Conservation (phyloP, 225 moss, liverwort and hornwort species). For the Sphagnum tenellum region DNA sequence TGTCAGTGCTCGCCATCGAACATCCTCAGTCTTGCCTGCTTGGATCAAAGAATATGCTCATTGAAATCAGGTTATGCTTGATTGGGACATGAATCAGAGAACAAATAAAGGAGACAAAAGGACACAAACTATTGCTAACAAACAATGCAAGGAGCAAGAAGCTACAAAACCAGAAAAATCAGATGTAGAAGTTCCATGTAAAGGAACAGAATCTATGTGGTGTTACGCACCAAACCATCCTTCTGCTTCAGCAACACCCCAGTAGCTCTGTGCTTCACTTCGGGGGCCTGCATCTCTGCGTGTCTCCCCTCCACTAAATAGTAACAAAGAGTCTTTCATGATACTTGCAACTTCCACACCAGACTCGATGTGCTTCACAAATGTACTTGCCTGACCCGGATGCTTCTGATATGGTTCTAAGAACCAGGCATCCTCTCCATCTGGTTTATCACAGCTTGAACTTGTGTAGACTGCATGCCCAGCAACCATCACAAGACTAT, state of each 20-base stretch:
- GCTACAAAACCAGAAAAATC: neutral
- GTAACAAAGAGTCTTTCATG: constrained; percentile 33
- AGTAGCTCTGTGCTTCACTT: constrained; percentile 94
- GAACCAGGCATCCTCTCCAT: constrained; percentile 66
- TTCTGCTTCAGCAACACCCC: constrained; percentile 79
- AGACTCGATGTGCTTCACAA: constrained; percentile 61
- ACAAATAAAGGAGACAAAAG: too few relatives aligned
- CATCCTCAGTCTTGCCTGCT: constrained; percentile 40
- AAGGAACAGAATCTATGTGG: neutral
- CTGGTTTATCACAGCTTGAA: constrained; percentile 57
- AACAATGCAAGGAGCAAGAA: neutral
- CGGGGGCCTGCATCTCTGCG: constrained; percentile 85
- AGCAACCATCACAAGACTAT: constrained; percentile 73
- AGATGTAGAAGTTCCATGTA: neutral
- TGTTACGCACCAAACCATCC: constrained; percentile 63
- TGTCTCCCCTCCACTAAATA: constrained; percentile 93
- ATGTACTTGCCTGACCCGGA: constrained; percentile 62
- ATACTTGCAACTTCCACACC: constrained; percentile 59
- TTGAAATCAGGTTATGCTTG: too few relatives aligned
- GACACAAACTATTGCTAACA: neutral
- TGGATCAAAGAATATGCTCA: neutral
- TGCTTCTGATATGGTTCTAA: constrained; percentile 75
- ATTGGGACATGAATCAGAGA: too few relatives aligned
- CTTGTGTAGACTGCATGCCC: constrained; percentile 84
- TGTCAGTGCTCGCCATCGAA: constrained; percentile 74